A percentile compares a stretch with the other conserved stretches of the same genome.
Evolutionary conservation across 352 stramenopile genomes (phyloP).

Genomic region (Pythium brachiatum): DNA sequence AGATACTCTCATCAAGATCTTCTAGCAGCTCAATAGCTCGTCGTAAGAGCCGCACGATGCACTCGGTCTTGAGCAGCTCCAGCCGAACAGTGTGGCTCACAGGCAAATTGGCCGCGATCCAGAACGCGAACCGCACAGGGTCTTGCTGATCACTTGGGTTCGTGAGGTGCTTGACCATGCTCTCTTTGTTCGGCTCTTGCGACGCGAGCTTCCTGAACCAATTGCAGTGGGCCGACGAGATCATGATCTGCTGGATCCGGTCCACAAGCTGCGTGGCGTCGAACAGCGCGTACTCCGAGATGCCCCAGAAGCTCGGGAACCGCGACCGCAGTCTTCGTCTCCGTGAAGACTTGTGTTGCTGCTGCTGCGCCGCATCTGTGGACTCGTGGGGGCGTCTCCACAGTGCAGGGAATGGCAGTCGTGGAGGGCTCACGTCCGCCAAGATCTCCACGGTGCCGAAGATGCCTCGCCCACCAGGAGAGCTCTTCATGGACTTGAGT

Average conservation of each 20-base stretch:
- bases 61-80: constrained; percentile 57
- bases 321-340: constrained; percentile 17
- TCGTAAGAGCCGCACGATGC: constrained; percentile 54
- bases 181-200: constrained; percentile 20
- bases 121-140: constrained; percentile 73
- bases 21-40: constrained; percentile 55
- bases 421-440: constrained; percentile 35
- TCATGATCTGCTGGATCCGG: constrained; percentile 65
- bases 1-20: constrained; percentile 61
- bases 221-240: constrained; percentile 68
- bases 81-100: constrained; percentile 56
- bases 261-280: constrained; percentile 55
- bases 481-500: constrained; percentile 31
- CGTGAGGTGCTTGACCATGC: constrained; percentile 22
- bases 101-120: constrained; percentile 71
- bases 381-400: neutral
- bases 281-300: constrained; percentile 48
- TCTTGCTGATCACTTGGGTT: constrained; percentile 44
- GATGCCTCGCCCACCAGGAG: constrained; percentile 10
- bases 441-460: constrained; percentile 65
- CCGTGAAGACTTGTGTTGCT: neutral
- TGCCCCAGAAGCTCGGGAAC: constrained; percentile 51
- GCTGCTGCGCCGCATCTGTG: neutral
- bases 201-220: constrained; percentile 44
- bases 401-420: constrained; percentile 36